Conservation (phyloP, 352 stramenopile genomes). For the Pythium plurisporium region DNA sequence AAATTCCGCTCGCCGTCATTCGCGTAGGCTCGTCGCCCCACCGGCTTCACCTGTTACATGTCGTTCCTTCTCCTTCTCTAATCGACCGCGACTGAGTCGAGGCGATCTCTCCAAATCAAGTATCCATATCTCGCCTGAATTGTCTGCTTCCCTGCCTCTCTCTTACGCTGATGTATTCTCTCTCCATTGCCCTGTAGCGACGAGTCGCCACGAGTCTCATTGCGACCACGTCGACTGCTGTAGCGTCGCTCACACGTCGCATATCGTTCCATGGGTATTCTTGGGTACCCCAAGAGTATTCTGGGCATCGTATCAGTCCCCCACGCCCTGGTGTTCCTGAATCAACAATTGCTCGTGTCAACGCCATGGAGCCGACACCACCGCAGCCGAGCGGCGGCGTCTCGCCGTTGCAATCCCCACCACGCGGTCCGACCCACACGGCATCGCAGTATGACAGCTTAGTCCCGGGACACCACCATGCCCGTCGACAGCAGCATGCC, state of each 20-base stretch:
- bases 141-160: too few relatives aligned
- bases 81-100: too few relatives aligned
- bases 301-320: too few relatives aligned
- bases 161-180: too few relatives aligned
- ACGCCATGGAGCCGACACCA: conserved; percentile 13
- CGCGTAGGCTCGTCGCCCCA: conserved; percentile 26
- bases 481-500: conserved; percentile 1
- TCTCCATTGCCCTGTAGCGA: too few relatives aligned
- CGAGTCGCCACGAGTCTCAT: not conserved
- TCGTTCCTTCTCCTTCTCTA: not conserved
- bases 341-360: too few relatives aligned
- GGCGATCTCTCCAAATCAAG: too few relatives aligned
- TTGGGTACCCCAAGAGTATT: not conserved
- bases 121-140: too few relatives aligned
- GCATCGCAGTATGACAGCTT: not conserved
- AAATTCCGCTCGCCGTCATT: conserved; percentile 79
- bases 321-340: too few relatives aligned
- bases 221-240: not conserved
- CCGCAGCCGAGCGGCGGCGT: not conserved
- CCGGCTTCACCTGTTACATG: not conserved
- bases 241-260: too few relatives aligned
- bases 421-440: not conserved
- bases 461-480: not conserved
- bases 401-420: not conserved
- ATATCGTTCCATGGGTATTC: not conserved